Evolutionary conservation across 176 grass and related monocot genomes (phyloP), one percentile per base, ranked within the genome.

Genomic region (Coix lacrymajobi): DNA sequence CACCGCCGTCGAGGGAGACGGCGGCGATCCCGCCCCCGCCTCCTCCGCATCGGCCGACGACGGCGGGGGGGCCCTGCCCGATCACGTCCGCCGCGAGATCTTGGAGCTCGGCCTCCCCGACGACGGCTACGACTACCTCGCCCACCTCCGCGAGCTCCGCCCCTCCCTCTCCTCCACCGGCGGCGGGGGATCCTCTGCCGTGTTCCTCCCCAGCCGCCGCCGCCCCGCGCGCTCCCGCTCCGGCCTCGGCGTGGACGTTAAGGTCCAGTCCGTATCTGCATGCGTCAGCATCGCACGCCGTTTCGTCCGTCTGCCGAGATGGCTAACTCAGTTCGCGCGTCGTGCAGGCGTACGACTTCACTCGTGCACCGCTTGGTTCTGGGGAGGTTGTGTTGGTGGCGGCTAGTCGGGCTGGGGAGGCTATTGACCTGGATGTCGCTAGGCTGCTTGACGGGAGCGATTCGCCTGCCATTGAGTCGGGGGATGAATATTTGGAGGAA

Each of bases 81-180:
- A 90, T 8, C 72, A 90, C 64, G 89, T 93, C 44, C 94, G 89
- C 67, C 66, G 31, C 31, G 88, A 95, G 66, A 98, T 95, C 57
- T 66, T 98, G 39, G 90, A 91, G 33, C 78, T 98, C 33, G 96
- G 92, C 61, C 91, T 95, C 76, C 96, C 92, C 2, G 92, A 98
- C 75, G 92, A 98, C 30, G 92, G 89, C 11, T 98, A 98, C 85
- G 91, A 98, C 81, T 98, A 98, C 80, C 89, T 98, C 66, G 0
- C 45, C 67, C 96, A 98, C 72, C 84, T 98, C 37, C 91, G 91
- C 32, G 91, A 98, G 73, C 80, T 95, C 80, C 92, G 83, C 45
- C 92, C 92, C 66, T 84, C 93, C 7, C 6, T 46, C 34, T 82
- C 83, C 15, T 82, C 82, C 64, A 63, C 64, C 41, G 96, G 92